Base-by-base conservation (phyloP, 345 rosid genomes). In the Gossypium herbaceum region DNA sequence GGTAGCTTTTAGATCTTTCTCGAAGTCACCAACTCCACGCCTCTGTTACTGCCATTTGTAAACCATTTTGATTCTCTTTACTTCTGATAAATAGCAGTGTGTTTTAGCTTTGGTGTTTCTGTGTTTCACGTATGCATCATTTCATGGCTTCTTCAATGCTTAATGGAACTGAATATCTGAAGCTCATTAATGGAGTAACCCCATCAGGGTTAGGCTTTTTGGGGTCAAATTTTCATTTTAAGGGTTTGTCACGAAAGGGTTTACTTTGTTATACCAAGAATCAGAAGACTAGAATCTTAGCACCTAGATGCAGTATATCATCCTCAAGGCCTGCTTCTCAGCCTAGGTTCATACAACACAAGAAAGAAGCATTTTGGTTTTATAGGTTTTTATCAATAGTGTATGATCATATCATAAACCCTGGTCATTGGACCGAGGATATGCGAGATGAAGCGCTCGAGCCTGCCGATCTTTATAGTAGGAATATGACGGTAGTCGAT, bases 341-440 rank as follows among this genome's bases (percentile, higher is more conserved):
- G 82, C 99, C 98, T 10, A 82, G 99, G 86, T 93, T 95, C 82
- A 91, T 95, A 47, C 98, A 95, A 75, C 98, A 95, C 92, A 93
- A 95, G 81, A 90, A 90, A 75, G 99, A 95, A 83, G 99, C 99
- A 12, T 91, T 91, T 87, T 89, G 94, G 98, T 95, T 95, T 85
- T 95, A 95, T 78, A 86, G 99, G 79, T 95, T 93, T 81, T 81
- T 95, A 11, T 95, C 98, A 44, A 90, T 95, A 57, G 97, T 88
- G 25, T 95, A 95, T 82, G 99, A 95, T 87, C 94, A 93, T 71
- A 75, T 93, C 58, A 85, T 91, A 71, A 93, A 91, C 84, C 98
- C 99, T 0, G 92, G 91, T 8, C 99, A 93, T 73, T 95, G 97
- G 94, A 93, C 94, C 11, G 98, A 95, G 87, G 98, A 91, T 77